Evolutionary conservation across 768 basidiomycete genomes (phyloP).

Genomic region (Phlebiopsis flavidoalba): DNA sequence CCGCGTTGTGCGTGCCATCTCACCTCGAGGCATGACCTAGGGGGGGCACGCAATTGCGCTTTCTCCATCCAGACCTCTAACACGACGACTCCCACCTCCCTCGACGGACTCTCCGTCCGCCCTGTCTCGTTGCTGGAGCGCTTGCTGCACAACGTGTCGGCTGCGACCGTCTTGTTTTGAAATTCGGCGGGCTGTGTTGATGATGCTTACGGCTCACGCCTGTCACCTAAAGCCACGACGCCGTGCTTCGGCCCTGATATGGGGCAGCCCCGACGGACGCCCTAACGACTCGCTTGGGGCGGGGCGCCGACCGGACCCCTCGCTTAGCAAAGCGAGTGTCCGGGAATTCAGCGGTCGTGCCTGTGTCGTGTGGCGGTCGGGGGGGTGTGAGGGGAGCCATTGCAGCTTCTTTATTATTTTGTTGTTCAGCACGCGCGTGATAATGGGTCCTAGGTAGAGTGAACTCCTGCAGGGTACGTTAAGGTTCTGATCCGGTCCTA

Average conservation of each 20-base stretch:
- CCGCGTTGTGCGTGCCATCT: background rate
- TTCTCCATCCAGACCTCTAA: slow-evolving; percentile 1
- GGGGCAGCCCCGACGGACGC: background rate
- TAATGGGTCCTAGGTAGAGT: no score
- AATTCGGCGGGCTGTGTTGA: slow-evolving; percentile 1
- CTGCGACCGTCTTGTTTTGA: background rate
- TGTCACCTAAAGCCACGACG: slow-evolving; percentile 3
- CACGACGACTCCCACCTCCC: background rate
- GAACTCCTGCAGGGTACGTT: no score
- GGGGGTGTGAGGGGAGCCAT: no score
- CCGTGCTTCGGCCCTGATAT: background rate
- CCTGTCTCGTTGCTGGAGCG: no score
- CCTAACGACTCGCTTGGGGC: background rate
- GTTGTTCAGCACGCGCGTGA: no score
- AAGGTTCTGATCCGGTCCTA: no score
- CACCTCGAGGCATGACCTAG: background rate
- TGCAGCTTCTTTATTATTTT: no score
- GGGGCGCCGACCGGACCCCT: background rate
- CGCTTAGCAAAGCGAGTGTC: no score
- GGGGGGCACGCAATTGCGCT: background rate
- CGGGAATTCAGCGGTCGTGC: no score
- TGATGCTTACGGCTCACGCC: background rate
- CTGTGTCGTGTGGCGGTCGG: no score
- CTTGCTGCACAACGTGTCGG: background rate
- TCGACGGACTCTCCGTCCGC: background rate